Evolutionary conservation across 768 basidiomycete species (phyloP).

Genomic region (Lyophyllum shimeji): DNA sequence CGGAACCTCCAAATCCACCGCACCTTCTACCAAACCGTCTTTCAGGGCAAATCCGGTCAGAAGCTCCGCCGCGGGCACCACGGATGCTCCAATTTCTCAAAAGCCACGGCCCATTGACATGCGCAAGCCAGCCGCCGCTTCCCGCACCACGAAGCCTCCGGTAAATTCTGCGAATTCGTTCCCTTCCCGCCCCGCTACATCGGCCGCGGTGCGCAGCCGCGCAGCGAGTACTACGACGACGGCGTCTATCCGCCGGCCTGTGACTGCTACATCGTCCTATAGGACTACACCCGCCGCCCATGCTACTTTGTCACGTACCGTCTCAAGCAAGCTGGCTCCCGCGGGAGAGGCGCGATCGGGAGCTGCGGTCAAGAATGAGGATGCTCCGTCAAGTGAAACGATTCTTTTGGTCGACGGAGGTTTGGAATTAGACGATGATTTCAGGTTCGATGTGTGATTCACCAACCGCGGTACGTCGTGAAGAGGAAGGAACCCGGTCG

Average conservation of each 20-base stretch:
- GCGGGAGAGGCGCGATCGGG: not conserved
- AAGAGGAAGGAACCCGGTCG: not conserved
- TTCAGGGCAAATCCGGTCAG: not conserved
- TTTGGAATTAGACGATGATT: constrained; percentile 20
- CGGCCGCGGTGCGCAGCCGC: constrained; percentile 7
- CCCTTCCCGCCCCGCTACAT: constrained; percentile 7
- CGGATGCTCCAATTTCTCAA: not conserved
- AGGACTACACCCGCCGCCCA: not conserved
- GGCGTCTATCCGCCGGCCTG: constrained; percentile 5
- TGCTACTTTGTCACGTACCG: not conserved
- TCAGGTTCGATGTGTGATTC: constrained; percentile 23
- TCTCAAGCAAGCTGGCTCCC: not conserved
- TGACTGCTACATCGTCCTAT: constrained; percentile 11
- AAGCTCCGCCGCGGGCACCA: not conserved
- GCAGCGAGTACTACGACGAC: not conserved
- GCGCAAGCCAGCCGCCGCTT: not conserved
- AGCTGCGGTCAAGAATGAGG: not conserved
- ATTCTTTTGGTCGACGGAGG: constrained; percentile 7
- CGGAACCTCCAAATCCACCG: not conserved
- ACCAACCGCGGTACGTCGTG: not conserved
- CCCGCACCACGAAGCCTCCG: not conserved
- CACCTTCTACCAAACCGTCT: not conserved
- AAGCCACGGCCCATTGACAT: not conserved
- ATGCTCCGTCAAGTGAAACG: not conserved
- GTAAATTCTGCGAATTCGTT: not conserved